phyloP scores from a whole-genome alignment of 805 yeast species.

The Tetrapisispora fleetii region DNA sequence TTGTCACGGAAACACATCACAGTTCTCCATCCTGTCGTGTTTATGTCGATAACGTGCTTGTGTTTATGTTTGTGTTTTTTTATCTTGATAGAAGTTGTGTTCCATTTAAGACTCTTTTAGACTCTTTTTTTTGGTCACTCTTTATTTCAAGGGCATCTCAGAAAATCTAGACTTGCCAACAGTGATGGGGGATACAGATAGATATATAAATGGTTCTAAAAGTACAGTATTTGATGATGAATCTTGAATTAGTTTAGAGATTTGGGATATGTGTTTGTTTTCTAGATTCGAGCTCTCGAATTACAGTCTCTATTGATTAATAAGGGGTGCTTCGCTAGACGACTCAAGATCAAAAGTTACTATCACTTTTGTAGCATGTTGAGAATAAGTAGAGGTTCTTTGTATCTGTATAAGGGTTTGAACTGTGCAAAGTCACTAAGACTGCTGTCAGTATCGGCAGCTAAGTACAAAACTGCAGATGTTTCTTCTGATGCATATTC shows the following conservation, averaged over 20 bases:
- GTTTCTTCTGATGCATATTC: conserved; percentile 46
- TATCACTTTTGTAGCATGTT: not conserved
- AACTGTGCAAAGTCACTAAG: not conserved
- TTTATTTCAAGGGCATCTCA: not conserved
- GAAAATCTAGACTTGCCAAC: too few species aligned
- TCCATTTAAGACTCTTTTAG: not conserved
- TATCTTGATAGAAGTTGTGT: not conserved
- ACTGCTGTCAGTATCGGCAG: not conserved
- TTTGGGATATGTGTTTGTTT: not conserved
- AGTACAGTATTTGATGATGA: too few species aligned
- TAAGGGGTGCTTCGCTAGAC: too few species aligned
- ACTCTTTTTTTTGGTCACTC: not conserved
- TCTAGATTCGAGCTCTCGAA: too few species aligned
- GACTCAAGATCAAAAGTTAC: not conserved
- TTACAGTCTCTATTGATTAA: too few species aligned
- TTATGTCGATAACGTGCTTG: too few species aligned
- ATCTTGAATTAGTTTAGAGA: too few species aligned
- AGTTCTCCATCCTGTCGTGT: too few species aligned
- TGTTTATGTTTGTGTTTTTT: too few species aligned
- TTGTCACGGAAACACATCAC: too few species aligned
- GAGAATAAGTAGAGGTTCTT: not conserved
- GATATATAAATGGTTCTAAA: too few species aligned
- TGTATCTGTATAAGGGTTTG: not conserved
- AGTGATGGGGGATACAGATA: too few species aligned
- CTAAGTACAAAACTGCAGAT: conserved; percentile 31